Percentiles rank a stretch among this genome's conserved stretches.
These are phyloP conservation scores for Cercospora sojina DNA, from an alignment of 2,329 filamentous ascomycete species.

Conservation along the genomic window DNA sequence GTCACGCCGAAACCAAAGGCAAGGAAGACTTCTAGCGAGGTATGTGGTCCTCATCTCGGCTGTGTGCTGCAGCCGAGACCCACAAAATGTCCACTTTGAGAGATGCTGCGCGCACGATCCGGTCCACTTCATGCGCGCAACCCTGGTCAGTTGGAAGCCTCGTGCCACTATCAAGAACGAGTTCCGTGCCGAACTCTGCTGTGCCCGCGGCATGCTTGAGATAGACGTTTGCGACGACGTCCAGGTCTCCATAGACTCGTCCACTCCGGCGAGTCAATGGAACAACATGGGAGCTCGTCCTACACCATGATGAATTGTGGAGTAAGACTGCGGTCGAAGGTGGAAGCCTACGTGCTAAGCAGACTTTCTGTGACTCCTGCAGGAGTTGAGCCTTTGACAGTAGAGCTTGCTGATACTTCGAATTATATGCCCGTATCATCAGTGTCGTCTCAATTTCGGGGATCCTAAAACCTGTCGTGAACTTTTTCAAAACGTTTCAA, in stretches of 20 bases:
- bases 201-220: neutral
- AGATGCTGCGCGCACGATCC: neutral
- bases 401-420: neutral
- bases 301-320: neutral
- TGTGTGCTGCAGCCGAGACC: slow-evolving; percentile 1
- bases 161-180: neutral
- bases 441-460: neutral
- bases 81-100: neutral
- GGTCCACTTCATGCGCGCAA: neutral
- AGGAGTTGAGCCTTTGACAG: neutral
- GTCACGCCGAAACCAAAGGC: neutral
- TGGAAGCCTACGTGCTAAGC: neutral
- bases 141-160: neutral
- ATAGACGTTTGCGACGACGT: neutral
- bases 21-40: neutral
- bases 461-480: neutral
- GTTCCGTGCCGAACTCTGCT: neutral
- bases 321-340: neutral
- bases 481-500: neutral
- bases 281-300: neutral
- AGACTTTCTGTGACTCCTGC: neutral
- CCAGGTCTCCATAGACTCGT: neutral
- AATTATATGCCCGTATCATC: neutral
- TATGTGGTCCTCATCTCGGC: neutral
- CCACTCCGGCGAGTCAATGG: neutral